Evolutionary conservation across 2,329 filamentous ascomycete species (phyloP).

Genomic region (Cryphonectria parasitica): DNA sequence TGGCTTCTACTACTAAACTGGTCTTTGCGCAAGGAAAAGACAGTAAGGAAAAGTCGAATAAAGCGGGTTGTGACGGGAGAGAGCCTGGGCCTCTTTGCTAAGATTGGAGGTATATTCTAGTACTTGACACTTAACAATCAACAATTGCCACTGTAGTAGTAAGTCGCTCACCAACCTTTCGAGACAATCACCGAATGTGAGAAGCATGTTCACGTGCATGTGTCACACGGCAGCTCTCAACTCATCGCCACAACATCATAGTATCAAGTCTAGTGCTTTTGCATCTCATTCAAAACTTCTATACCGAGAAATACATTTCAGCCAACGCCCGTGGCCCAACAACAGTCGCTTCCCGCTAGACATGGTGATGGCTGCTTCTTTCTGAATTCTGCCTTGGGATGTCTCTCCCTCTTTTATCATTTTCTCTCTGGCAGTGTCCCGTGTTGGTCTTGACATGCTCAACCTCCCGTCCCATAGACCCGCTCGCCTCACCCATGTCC

Average conservation of each 20-base stretch:
- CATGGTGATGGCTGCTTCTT: constrained; percentile 1
- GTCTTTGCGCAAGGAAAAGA: no score
- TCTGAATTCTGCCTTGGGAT: background rate
- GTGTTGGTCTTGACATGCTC: background rate
- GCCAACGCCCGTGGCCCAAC: constrained; percentile 1
- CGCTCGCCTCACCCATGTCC: background rate
- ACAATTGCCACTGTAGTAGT: no score
- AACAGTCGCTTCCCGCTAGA: background rate
- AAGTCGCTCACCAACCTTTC: no score
- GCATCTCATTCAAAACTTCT: background rate
- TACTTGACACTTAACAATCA: background rate
- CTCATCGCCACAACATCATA: background rate
- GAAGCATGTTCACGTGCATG: no score
- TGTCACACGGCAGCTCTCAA: background rate
- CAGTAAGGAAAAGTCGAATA: no score
- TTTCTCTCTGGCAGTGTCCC: background rate
- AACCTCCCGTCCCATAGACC: background rate
- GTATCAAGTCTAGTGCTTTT: background rate
- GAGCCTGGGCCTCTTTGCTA: background rate
- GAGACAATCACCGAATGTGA: no score
- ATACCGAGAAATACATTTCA: background rate
- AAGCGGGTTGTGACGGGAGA: no score
- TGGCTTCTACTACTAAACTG: no score
- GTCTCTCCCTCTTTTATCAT: background rate
- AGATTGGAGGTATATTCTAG: background rate